Base-by-base conservation (phyloP, 805 yeast species). In the Metschnikowia kunwiensis region DNA sequence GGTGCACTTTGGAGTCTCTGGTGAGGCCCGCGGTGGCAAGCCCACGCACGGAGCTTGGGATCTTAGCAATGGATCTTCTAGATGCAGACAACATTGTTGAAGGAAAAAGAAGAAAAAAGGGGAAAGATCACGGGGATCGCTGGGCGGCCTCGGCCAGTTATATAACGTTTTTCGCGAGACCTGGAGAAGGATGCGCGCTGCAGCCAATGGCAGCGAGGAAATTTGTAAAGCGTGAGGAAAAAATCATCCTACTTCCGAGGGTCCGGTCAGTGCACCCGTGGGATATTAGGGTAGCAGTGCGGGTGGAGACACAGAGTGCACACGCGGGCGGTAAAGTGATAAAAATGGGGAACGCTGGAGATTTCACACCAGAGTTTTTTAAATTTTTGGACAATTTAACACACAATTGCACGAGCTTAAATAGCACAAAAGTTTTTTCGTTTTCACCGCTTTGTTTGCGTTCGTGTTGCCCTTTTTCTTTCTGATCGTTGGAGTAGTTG, bases 41-140 rank as follows among this genome's bases (percentile, higher is more conserved):
- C 26, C 51, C 51, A 37, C 53, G 53, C 24, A 47, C 47, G 44
- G 50, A 38, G 34, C 45, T 44, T 18, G 51, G 53, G 32, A 39
- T 46, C 44, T 41, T 40, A 14, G 47, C 49, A 30, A 51, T 47
- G 41, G 62, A 55, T 47, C 61, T 54, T 63, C 61, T 65, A 33
- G 67, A 58, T 43, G 68, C 68, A 47, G 72, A 65, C 57, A 67
- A 68, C 72, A 66, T 67, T 40, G 46, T 44, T 35, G 42, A 27
- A 28, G 34, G 24, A 36, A 29, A 28, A 25, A 35, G 15, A 21
- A 32, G 24, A 28, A 24, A 24, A 35, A 35, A 25, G 32, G 17
- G 26, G 36, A 21, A 21, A 32, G 29, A n/a, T 27, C 16, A 8
- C n/a, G 7, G 27, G 27, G 16, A n/a, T 6, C 29, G 17, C 28